Evolutionary conservation across 495 filamentous ascomycete species (phyloP).

Genomic region (Extremus antarcticus): DNA sequence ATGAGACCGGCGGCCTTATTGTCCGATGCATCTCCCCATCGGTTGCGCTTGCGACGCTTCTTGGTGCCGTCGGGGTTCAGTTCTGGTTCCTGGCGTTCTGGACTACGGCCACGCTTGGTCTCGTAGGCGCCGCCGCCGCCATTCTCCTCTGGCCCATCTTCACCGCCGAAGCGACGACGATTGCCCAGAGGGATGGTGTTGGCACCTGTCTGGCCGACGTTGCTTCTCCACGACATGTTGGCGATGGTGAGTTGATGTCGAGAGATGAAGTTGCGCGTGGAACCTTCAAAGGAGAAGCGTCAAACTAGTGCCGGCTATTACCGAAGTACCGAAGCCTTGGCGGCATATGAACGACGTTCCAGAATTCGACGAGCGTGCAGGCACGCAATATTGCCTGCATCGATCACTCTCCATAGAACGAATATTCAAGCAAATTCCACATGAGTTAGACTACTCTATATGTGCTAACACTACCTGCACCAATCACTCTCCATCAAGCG

Average conservation of each 20-base stretch:
- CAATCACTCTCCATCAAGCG: slow-evolving; percentile 60
- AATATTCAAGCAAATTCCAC: no score
- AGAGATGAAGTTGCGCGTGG: not conserved
- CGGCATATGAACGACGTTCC: no score
- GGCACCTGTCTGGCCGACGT: slow-evolving; percentile 88
- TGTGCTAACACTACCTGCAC: no score
- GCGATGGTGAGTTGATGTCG: not conserved
- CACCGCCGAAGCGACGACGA: slow-evolving; percentile 70
- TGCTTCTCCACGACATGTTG: slow-evolving; percentile 81
- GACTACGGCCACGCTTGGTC: slow-evolving; percentile 69
- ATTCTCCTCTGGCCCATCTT: slow-evolving; percentile 32
- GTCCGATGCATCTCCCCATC: slow-evolving; percentile 90
- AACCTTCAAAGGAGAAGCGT: not conserved
- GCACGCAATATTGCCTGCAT: no score
- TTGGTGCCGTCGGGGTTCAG: slow-evolving; percentile 53
- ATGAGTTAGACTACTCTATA: no score
- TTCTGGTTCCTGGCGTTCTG: slow-evolving; percentile 44
- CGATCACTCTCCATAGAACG: no score
- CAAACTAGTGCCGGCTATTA: no score
- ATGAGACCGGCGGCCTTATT: slow-evolving; percentile 97
- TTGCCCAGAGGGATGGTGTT: slow-evolving; percentile 95
- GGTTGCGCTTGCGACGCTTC: slow-evolving; percentile 91
- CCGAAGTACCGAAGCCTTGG: no score
- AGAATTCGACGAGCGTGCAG: no score
- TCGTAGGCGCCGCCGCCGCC: slow-evolving; percentile 32